Evolutionary conservation across 1,284 basidiomycete species (phyloP).

Genomic region (Sanghuangporus baumii): DNA sequence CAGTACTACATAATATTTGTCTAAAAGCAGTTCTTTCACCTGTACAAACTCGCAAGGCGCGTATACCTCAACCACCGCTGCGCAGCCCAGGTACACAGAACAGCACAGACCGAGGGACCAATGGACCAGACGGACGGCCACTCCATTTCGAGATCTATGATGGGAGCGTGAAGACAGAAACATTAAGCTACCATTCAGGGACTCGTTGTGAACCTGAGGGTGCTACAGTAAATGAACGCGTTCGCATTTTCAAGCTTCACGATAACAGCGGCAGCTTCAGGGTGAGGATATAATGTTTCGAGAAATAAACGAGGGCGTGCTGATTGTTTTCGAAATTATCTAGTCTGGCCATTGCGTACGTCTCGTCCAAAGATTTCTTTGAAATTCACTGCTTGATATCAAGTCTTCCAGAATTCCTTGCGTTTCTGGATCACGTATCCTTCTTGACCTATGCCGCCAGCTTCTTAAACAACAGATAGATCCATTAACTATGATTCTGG

Average conservation of each 20-base stretch:
- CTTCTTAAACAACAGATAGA: not conserved
- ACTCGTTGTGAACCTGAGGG: not conserved
- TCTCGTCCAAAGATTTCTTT: not conserved
- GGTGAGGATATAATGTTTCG: not conserved
- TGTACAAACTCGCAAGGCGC: not conserved
- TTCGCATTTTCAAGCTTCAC: conserved; percentile 4
- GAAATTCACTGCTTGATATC: not conserved
- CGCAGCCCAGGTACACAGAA: not conserved
- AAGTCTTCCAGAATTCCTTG: not conserved
- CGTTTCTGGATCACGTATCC: not conserved
- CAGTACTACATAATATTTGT: not conserved
- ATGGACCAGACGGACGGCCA: not conserved
- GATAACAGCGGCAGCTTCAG: conserved; percentile 3
- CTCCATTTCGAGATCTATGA: not conserved
- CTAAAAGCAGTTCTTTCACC: not conserved
- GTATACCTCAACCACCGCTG: not conserved
- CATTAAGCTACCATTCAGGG: not conserved
- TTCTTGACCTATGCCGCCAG: not conserved
- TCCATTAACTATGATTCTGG: not conserved
- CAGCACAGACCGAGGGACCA: not conserved
- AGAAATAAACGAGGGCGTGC: not conserved
- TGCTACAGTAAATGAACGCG: conserved; percentile 1
- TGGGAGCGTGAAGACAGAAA: not conserved
- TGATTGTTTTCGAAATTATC: not conserved
- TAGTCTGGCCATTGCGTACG: not conserved